Evolutionary conservation across 2,329 filamentous ascomycete species (phyloP).

Genomic region (Penicillium sp.): DNA sequence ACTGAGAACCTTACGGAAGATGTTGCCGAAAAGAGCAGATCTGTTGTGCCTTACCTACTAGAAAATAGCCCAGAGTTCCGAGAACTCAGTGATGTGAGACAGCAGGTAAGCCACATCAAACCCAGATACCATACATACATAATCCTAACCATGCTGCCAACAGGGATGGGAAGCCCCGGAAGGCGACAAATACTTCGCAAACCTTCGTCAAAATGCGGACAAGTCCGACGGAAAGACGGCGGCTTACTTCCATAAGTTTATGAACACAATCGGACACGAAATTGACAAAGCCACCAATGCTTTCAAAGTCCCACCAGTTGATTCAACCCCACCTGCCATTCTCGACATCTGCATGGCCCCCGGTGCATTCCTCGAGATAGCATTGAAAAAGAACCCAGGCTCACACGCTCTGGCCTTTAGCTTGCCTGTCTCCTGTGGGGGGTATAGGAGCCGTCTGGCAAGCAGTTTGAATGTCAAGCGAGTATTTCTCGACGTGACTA

Average conservation of each 20-base stretch:
- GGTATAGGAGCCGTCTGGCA: neutral
- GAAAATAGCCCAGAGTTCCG: neutral
- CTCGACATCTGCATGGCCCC: slow-evolving; percentile 60
- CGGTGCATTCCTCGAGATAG: slow-evolving; percentile 50
- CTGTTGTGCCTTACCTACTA: neutral
- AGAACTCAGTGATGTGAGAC: neutral
- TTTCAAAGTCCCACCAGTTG: slow-evolving; percentile 11
- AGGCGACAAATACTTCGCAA: neutral
- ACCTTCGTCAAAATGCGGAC: neutral
- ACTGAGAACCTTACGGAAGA: neutral
- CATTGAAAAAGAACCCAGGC: slow-evolving; percentile 38
- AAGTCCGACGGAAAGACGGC: neutral
- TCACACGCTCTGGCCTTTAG: slow-evolving; percentile 26
- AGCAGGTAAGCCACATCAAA: neutral
- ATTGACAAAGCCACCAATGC: neutral
- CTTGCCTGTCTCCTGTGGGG: neutral
- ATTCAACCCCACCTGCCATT: slow-evolving; percentile 25
- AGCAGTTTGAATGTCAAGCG: slow-evolving; percentile 9
- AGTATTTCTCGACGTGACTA: slow-evolving; percentile 50
- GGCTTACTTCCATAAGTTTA: neutral
- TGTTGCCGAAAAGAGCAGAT: neutral
- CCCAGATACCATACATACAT: neutral
- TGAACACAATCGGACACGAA: neutral
- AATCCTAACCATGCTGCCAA: neutral
- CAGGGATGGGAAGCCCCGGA: neutral